phyloP scores from a whole-genome alignment of 768 basidiomycete species.

The Russula foetens region DNA sequence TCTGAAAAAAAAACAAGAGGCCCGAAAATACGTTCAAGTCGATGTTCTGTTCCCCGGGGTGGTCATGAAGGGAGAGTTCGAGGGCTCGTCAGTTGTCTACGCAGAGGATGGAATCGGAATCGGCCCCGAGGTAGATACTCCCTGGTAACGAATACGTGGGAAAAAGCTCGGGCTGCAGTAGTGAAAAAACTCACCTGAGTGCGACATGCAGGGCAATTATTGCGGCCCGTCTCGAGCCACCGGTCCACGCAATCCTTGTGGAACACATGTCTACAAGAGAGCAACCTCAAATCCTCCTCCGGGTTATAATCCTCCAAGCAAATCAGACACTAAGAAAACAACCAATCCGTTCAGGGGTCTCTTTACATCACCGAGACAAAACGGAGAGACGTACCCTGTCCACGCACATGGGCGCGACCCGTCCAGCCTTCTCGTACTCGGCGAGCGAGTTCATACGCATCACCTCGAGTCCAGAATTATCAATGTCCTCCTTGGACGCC shows the following conservation, averaged over 20 bases:
- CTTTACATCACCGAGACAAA: too few relatives aligned
- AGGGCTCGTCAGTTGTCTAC: not conserved
- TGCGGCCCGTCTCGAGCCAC: conserved; percentile 43
- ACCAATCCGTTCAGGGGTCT: not conserved
- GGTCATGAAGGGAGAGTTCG: too few relatives aligned
- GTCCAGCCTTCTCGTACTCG: conserved; percentile 37
- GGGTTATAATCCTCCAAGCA: conserved; percentile 79
- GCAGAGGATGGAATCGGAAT: not conserved
- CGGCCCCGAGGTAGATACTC: not conserved
- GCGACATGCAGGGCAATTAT: conserved; percentile 91
- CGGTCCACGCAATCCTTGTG: conserved; percentile 78
- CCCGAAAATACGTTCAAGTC: not conserved
- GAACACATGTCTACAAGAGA: conserved; percentile 85
- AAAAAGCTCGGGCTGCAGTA: too few relatives aligned
- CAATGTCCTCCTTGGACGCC: conserved; percentile 76
- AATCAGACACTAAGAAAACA: conserved; percentile 54
- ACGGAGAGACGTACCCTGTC: conserved; percentile 53
- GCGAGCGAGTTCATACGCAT: conserved; percentile 41
- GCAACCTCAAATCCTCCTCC: conserved; percentile 72
- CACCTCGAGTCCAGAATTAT: conserved; percentile 71
- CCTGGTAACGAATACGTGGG: not conserved
- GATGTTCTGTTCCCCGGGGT: too few relatives aligned
- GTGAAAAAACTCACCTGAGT: conserved; percentile 41
- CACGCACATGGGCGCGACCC: conserved; percentile 54
- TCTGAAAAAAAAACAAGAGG: not conserved